phyloP scores from a whole-genome alignment of 768 basidiomycete genomes.

The Panus rudis region DNA sequence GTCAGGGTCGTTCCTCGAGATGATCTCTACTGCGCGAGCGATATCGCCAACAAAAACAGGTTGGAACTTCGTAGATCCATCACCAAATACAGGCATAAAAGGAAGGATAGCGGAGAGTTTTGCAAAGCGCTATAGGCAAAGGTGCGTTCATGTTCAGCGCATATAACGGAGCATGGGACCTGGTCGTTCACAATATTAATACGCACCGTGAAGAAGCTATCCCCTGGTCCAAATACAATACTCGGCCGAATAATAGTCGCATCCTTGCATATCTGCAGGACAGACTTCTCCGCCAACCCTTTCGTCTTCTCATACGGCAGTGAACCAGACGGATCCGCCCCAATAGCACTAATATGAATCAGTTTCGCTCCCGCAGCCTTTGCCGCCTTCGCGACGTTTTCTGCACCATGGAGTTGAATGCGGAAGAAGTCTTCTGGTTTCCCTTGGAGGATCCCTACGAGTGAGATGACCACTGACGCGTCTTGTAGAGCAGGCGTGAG shows the following conservation, averaged over 20 bases:
- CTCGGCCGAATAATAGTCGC: slow-evolving; percentile 67
- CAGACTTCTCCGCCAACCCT: slow-evolving; percentile 51
- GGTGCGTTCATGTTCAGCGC: not conserved
- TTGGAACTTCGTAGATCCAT: slow-evolving; percentile 61
- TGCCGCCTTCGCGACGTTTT: slow-evolving; percentile 54
- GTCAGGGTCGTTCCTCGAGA: slow-evolving; percentile 38
- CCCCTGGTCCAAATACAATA: slow-evolving; percentile 70
- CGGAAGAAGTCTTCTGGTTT: slow-evolving; percentile 47
- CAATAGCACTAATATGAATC: slow-evolving; percentile 67
- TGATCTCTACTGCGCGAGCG: slow-evolving; percentile 52
- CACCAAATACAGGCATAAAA: slow-evolving; percentile 71
- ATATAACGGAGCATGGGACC: not conserved
- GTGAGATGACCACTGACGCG: slow-evolving; percentile 54
- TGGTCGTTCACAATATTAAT: not conserved
- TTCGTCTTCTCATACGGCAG: slow-evolving; percentile 60
- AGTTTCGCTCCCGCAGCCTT: slow-evolving; percentile 47
- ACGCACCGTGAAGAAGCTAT: slow-evolving; percentile 66
- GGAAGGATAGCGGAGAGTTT: slow-evolving; percentile 53
- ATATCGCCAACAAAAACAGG: slow-evolving; percentile 71
- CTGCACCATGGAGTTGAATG: slow-evolving; percentile 59
- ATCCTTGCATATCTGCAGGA: slow-evolving; percentile 37
- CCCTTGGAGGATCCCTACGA: slow-evolving; percentile 65
- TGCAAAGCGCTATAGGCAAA: slow-evolving; percentile 47
- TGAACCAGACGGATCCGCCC: slow-evolving; percentile 51
- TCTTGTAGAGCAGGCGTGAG: slow-evolving; percentile 43